phyloP scores from a whole-genome alignment of 176 grass and related monocot genomes.

The Tillandsia fasciculata region DNA sequence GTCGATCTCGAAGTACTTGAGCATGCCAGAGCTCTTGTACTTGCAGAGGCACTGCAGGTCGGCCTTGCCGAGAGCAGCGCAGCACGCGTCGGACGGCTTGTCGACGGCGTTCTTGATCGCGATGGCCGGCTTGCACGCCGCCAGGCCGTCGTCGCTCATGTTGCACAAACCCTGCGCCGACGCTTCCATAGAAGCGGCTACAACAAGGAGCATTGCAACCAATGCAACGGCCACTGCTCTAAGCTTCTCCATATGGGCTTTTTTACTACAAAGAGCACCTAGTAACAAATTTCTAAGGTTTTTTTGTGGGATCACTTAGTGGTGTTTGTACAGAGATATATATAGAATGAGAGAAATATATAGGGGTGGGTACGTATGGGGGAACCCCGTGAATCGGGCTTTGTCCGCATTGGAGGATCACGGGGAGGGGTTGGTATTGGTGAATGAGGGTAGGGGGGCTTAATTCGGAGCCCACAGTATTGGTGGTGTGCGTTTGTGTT shows the following conservation, averaged over 20 bases:
- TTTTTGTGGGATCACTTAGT: background rate
- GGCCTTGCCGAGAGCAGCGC: conserved; percentile 10
- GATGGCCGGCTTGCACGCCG: conserved; percentile 24
- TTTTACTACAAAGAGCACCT: background rate
- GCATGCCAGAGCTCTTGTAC: background rate
- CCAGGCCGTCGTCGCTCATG: background rate
- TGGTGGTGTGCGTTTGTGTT: background rate
- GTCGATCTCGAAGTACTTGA: conserved; percentile 26
- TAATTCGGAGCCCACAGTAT: conserved; percentile 1
- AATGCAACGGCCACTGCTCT: background rate
- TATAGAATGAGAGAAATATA: background rate
- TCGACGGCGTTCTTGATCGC: background rate
- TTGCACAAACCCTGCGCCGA: conserved; percentile 8
- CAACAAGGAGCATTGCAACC: conserved; percentile 11
- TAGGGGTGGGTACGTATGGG: background rate
- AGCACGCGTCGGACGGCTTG: background rate
- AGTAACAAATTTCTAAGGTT: background rate
- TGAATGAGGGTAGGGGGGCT: background rate
- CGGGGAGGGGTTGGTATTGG: background rate
- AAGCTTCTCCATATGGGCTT: background rate
- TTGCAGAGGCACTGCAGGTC: conserved; percentile 24
- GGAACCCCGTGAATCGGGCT: background rate
- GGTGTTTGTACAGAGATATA: background rate
- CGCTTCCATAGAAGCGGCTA: background rate
- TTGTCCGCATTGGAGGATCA: conserved; percentile 6